phyloP scores from a whole-genome alignment of 495 filamentous ascomycete species.

The Podospora pseudopauciseta region DNA sequence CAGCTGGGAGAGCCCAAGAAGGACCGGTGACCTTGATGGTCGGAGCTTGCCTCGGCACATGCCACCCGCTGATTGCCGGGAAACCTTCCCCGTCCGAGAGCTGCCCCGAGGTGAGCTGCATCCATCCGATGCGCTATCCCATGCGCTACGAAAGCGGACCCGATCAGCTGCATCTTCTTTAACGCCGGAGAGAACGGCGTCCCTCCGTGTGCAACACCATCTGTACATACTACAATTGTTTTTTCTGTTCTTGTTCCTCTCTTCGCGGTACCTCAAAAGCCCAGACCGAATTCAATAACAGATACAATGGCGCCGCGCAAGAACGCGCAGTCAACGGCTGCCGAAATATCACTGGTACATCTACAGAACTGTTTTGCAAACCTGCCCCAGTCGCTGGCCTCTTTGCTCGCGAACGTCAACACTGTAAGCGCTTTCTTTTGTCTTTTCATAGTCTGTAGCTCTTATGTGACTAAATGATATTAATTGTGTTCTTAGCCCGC shows the following conservation, averaged over 20 bases:
- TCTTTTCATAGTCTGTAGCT: neutral
- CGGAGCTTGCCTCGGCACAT: slow-evolving; percentile 37
- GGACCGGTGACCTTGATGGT: neutral
- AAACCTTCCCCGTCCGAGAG: slow-evolving; percentile 10
- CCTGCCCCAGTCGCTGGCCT: slow-evolving; percentile 78
- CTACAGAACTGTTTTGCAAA: slow-evolving; percentile 95
- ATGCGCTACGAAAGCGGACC: slow-evolving; percentile 6
- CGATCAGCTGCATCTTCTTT: neutral
- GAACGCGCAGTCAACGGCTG: slow-evolving; percentile 63
- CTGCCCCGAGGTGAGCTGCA: slow-evolving; percentile 11
- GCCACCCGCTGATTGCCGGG: slow-evolving; percentile 23
- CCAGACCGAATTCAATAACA: slow-evolving; percentile 1
- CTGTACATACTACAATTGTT: neutral
- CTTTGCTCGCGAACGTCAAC: slow-evolving; percentile 79
- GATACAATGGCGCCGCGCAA: slow-evolving; percentile 56
- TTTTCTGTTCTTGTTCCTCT: neutral
- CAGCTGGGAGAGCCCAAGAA: neutral
- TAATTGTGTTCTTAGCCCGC: slow-evolving; percentile 53
- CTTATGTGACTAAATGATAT: slow-evolving; percentile 8
- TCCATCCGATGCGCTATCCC: slow-evolving; percentile 1
- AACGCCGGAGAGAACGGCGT: neutral
- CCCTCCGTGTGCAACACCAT: neutral
- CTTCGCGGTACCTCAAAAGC: neutral
- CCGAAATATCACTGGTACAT: slow-evolving; percentile 74
- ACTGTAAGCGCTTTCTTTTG: slow-evolving; percentile 67